phyloP scores from a whole-genome alignment of 192 early-diverging fungal species.

The Pilobolus umbonatus region DNA sequence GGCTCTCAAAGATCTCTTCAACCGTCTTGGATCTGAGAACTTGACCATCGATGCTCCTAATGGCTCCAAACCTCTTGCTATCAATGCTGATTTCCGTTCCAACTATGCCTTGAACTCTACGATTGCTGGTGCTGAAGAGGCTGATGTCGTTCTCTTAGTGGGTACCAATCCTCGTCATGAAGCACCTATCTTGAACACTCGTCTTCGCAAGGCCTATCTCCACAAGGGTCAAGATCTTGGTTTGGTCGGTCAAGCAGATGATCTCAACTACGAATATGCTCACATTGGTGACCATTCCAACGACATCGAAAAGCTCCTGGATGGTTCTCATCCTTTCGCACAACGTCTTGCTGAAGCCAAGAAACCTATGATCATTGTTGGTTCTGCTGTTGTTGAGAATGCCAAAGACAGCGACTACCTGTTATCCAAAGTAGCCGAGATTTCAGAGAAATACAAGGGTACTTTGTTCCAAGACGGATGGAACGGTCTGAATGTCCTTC shows the following conservation, averaged over 20 bases:
- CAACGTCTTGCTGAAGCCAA: constrained; percentile 75
- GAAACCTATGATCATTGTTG: constrained; percentile 89
- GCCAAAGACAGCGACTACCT: constrained; percentile 64
- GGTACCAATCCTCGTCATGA: constrained; percentile 97
- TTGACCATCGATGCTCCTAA: constrained; percentile 67
- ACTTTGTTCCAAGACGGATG: constrained; percentile 71
- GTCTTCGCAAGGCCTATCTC: constrained; percentile 92
- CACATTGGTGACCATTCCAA: constrained; percentile 68
- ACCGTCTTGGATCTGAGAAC: constrained; percentile 81
- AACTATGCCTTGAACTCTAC: constrained; percentile 85
- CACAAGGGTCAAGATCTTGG: constrained; percentile 76
- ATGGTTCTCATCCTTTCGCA: constrained; percentile 69
- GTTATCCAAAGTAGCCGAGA: constrained; percentile 68
- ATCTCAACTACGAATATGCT: constrained; percentile 89
- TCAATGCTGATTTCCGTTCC: constrained; percentile 76
- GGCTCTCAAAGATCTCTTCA: constrained; percentile 93
- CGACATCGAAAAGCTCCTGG: constrained; percentile 64
- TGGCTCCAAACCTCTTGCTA: constrained; percentile 42
- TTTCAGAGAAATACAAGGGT: constrained; percentile 63
- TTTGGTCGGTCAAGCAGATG: constrained; percentile 68
- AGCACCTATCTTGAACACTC: constrained; percentile 92
- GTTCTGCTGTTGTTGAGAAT: constrained; percentile 74
- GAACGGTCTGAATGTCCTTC: constrained; percentile 91
- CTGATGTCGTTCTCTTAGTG: constrained; percentile 86
- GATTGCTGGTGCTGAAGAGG: constrained; percentile 86